phyloP scores from a whole-genome alignment of 805 yeast species.

The Blastobotrys parvus region DNA sequence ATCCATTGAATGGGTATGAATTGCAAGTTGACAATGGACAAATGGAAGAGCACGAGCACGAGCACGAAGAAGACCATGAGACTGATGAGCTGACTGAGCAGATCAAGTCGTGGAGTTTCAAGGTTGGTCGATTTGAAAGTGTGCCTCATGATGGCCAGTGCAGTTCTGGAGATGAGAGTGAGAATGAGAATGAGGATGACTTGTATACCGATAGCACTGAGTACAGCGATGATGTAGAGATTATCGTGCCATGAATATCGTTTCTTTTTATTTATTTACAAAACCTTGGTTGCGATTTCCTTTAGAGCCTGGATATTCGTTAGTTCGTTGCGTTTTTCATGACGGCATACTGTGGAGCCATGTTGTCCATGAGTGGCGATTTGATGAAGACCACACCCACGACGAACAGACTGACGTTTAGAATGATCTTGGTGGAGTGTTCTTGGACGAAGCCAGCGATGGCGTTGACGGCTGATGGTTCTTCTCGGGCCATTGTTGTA shows the following conservation, averaged over 20 bases:
- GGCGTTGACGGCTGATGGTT: slow-evolving; percentile 8
- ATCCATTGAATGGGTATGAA: too few relatives aligned
- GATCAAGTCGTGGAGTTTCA: too few relatives aligned
- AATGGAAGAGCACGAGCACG: too few relatives aligned
- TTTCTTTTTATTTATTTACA: neutral
- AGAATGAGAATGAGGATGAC: neutral
- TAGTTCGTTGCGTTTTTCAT: neutral
- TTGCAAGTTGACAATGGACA: too few relatives aligned
- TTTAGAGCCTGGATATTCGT: neutral
- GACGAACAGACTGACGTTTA: slow-evolving; percentile 21
- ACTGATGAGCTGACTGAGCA: too few relatives aligned
- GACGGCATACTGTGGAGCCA: slow-evolving; percentile 29
- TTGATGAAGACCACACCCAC: slow-evolving; percentile 33
- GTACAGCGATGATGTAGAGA: neutral
- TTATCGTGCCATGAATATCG: neutral
- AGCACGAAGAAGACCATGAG: too few relatives aligned
- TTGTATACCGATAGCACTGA: neutral
- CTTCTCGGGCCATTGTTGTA: slow-evolving; percentile 8
- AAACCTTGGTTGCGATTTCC: neutral
- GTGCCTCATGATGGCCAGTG: too few relatives aligned
- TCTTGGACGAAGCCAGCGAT: slow-evolving; percentile 10
- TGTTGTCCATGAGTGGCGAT: slow-evolving; percentile 31
- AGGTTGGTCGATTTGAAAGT: too few relatives aligned
- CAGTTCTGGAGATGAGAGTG: too few relatives aligned
- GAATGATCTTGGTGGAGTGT: slow-evolving; percentile 17